A percentile compares a stretch with the other conserved stretches of the same genome.
These are phyloP conservation scores for Didymella exigua DNA, from an alignment of 2,329 filamentous ascomycete species.

Conservation along the genomic window DNA sequence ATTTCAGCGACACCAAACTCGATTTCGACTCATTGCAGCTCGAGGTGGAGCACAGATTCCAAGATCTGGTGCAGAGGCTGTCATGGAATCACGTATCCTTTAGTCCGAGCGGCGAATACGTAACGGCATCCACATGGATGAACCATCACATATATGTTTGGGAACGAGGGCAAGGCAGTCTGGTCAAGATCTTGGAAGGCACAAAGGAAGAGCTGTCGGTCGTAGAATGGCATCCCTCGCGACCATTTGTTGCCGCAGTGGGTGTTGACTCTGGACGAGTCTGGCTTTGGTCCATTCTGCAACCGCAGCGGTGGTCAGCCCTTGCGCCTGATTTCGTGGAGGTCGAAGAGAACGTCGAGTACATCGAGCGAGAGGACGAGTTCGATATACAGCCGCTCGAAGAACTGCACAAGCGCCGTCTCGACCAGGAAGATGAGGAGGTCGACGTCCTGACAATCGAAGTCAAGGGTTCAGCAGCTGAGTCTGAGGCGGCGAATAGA, in stretches of 20 bases:
- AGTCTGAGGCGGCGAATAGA: constrained; percentile 52
- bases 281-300: constrained; percentile 95
- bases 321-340: constrained; percentile 96
- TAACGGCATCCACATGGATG: constrained; percentile 95
- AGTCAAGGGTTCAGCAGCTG: constrained; percentile 57
- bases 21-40: constrained; percentile 86
- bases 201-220: constrained; percentile 95
- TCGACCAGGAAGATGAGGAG: constrained; percentile 91
- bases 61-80: constrained; percentile 92
- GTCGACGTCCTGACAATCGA: constrained; percentile 87
- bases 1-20: constrained; percentile 66
- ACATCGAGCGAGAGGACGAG: constrained; percentile 93
- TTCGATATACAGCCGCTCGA: constrained; percentile 97
- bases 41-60: constrained; percentile 95
- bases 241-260: constrained; percentile 86
- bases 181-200: constrained; percentile 96
- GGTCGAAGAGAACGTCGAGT: constrained; percentile 97
- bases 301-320: constrained; percentile 95
- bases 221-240: constrained; percentile 90
- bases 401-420: constrained; percentile 86
- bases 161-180: constrained; percentile 90
- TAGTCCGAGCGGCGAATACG: constrained; percentile 91
- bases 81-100: constrained; percentile 98
- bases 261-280: constrained; percentile 91
- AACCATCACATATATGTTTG: constrained; percentile 99